Conservation (phyloP, 345 rosid species). For the Brassica juncea region DNA sequence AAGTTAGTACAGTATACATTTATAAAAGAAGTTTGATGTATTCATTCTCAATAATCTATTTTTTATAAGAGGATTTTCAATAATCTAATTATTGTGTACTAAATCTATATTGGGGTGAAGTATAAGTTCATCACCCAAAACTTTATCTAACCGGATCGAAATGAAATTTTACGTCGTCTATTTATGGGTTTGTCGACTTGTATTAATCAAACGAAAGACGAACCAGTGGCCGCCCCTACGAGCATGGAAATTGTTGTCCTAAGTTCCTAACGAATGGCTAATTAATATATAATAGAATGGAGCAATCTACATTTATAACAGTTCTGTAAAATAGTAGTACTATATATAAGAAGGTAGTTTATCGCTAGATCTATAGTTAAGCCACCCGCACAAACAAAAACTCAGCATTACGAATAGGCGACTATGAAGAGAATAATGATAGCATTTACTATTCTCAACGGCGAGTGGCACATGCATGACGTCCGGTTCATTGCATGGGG, state of each 20-base stretch:
- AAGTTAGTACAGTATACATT: background rate
- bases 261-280: background rate
- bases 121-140: background rate
- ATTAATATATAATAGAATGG: background rate
- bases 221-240: background rate
- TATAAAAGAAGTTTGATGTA: background rate
- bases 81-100: background rate
- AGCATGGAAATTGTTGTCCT: background rate
- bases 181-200: background rate
- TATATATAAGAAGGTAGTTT: background rate
- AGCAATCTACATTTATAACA: background rate
- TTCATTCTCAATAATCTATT: background rate
- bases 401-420: background rate
- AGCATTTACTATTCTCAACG: conserved; percentile 23
- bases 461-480: background rate
- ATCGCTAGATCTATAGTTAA: background rate
- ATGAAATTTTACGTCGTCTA: background rate
- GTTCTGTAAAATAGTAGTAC: too few species aligned
- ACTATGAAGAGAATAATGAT: conserved; percentile 10
- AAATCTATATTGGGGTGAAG: background rate
- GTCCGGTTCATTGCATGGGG: conserved; percentile 14
- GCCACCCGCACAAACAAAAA: background rate
- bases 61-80: background rate
- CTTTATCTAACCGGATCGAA: background rate
- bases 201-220: background rate